Evolutionary conservation across 164 flowering plant genomes (phyloP).

Genomic region (Pachysandra terminalis): DNA sequence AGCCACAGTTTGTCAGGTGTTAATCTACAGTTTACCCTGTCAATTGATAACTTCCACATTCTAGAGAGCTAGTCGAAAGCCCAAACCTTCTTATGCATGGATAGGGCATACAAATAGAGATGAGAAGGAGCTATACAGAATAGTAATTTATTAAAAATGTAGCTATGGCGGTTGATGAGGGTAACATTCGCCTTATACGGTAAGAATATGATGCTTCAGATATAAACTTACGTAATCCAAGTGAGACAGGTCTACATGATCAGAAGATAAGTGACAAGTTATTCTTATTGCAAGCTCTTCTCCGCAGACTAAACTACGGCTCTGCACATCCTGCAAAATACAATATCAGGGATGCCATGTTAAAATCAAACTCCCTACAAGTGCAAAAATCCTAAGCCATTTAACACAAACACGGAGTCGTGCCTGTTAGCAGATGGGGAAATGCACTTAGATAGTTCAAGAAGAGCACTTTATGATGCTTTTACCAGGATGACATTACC

Average conservation of each 20-base stretch:
- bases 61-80: no score
- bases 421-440: neutral
- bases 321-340: conserved; percentile 7
- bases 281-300: neutral
- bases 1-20: no score
- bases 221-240: neutral
- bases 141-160: no score
- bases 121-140: no score
- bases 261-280: neutral
- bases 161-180: neutral
- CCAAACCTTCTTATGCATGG: no score
- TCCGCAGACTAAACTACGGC: neutral
- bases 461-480: neutral
- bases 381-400: neutral
- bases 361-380: neutral
- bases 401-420: neutral
- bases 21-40: no score
- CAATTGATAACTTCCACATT: no score
- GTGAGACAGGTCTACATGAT: conserved; percentile 4
- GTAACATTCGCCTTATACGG: neutral
- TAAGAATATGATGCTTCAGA: neutral
- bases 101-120: no score
- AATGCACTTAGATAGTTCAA: neutral
- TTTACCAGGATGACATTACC: no score
- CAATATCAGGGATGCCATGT: neutral